These are phyloP conservation scores for Botrytis pseudocinerea DNA, from an alignment of 2,329 filamentous ascomycete species.

Conservation along the genomic window DNA sequence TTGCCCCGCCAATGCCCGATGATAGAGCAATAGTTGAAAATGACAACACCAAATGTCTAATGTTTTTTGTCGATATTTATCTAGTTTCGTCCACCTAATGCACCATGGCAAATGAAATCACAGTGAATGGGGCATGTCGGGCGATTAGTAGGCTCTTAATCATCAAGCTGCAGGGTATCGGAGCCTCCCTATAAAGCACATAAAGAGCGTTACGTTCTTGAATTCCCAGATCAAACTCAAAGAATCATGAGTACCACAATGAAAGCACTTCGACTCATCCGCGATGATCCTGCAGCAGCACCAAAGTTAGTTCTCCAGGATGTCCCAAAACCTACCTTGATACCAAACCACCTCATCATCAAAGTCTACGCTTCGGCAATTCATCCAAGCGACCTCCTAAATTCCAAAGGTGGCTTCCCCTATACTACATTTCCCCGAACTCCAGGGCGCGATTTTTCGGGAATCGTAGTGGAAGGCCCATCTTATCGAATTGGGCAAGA, in stretches of 20 bases:
- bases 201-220: neutral
- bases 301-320: slow-evolving; percentile 27
- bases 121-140: neutral
- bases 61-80: neutral
- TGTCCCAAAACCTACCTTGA: slow-evolving; percentile 30
- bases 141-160: neutral
- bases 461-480: slow-evolving; percentile 28
- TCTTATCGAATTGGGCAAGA: slow-evolving; percentile 25
- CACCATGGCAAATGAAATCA: neutral
- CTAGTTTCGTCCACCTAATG: neutral
- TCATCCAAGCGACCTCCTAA: slow-evolving; percentile 36
- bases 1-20: neutral
- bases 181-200: neutral
- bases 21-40: neutral
- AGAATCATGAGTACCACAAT: slow-evolving; percentile 25
- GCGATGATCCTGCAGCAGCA: slow-evolving; percentile 8
- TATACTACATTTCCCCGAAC: slow-evolving; percentile 34
- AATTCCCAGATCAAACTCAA: neutral
- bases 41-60: neutral
- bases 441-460: slow-evolving; percentile 36
- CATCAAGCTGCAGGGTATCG: neutral
- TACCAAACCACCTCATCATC: slow-evolving; percentile 30
- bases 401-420: slow-evolving; percentile 31
- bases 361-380: slow-evolving; percentile 34
- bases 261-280: slow-evolving; percentile 34